Conservation (phyloP, 1,284 basidiomycete genomes). For the Takashimella koratensis region DNA sequence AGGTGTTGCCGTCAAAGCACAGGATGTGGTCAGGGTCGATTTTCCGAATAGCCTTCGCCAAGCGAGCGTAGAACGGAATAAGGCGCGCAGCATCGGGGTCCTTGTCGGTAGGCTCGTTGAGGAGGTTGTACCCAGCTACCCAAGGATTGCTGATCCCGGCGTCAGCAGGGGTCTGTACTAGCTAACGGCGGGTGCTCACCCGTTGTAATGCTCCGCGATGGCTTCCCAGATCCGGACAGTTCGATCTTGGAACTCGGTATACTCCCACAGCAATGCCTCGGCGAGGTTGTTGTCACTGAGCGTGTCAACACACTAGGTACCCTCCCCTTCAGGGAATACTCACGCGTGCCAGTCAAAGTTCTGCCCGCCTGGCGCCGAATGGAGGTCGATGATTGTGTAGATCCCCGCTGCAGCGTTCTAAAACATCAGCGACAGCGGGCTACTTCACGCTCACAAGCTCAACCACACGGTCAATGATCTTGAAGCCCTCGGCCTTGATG, state of each 20-base stretch:
- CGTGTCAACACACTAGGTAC: conserved; percentile 44
- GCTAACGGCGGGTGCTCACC: too few relatives aligned
- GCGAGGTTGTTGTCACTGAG: conserved; percentile 52
- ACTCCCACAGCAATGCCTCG: conserved; percentile 57
- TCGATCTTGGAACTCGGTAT: conserved; percentile 71
- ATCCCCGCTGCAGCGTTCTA: conserved; percentile 41
- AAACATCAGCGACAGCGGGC: too few relatives aligned
- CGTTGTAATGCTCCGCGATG: conserved; percentile 62
- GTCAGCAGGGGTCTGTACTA: too few relatives aligned
- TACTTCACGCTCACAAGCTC: too few relatives aligned
- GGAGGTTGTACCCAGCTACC: conserved; percentile 62
- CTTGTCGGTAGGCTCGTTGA: conserved; percentile 69
- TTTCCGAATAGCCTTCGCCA: conserved; percentile 60
- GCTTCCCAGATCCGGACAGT: conserved; percentile 65
- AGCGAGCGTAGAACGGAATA: conserved; percentile 60
- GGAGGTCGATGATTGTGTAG: conserved; percentile 45
- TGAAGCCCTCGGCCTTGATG: conserved; percentile 43
- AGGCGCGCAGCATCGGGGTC: conserved; percentile 48
- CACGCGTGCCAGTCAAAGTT: conserved; percentile 46
- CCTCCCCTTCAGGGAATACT: conserved; percentile 31
- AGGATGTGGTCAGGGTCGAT: conserved; percentile 61
- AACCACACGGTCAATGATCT: conserved; percentile 44
- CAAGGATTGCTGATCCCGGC: conserved; percentile 56
- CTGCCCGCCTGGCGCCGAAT: conserved; percentile 43
- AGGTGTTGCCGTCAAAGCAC: conserved; percentile 58